Conservation (phyloP, 108 stramenopile species). For the Nannochloropsis salina region DNA sequence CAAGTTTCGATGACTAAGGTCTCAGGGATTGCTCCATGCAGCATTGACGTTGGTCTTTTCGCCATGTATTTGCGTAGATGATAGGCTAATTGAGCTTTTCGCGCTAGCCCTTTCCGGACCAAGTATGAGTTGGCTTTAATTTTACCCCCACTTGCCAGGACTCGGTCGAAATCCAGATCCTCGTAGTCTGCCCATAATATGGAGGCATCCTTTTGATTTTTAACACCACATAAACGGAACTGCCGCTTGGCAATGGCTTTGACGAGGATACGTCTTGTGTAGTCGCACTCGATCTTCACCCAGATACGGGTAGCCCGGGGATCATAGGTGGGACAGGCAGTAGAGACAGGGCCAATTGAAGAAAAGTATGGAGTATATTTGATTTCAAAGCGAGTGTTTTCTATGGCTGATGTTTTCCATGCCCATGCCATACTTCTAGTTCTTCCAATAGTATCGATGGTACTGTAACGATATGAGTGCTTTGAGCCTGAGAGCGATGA, state of each 20-base stretch:
- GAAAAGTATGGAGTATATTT: not conserved
- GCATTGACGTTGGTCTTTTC: constrained; percentile 44
- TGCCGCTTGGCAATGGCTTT: not conserved
- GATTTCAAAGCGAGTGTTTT: not conserved
- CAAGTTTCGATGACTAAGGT: constrained; percentile 54
- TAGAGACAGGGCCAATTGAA: not conserved
- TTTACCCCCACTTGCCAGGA: constrained; percentile 23
- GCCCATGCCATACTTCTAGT: not conserved
- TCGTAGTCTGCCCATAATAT: constrained; percentile 31
- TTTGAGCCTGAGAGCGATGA: too few species aligned
- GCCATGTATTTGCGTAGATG: constrained; percentile 38
- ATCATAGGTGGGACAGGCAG: not conserved
- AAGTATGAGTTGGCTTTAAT: constrained; percentile 48
- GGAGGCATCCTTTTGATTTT: not conserved
- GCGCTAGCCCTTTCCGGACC: constrained; percentile 55
- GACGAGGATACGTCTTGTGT: not conserved
- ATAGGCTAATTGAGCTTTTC: constrained; percentile 55
- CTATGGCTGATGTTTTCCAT: not conserved
- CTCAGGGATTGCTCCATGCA: constrained; percentile 35
- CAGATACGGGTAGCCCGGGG: not conserved
- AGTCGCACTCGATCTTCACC: not conserved
- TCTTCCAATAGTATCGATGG: too few species aligned
- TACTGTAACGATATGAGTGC: too few species aligned
- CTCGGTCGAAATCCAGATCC: constrained; percentile 30
- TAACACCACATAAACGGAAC: not conserved